These are phyloP conservation scores for Miscanthus lutarioriparius DNA, from an alignment of 176 grass and related monocot species.

Conservation along the genomic window DNA sequence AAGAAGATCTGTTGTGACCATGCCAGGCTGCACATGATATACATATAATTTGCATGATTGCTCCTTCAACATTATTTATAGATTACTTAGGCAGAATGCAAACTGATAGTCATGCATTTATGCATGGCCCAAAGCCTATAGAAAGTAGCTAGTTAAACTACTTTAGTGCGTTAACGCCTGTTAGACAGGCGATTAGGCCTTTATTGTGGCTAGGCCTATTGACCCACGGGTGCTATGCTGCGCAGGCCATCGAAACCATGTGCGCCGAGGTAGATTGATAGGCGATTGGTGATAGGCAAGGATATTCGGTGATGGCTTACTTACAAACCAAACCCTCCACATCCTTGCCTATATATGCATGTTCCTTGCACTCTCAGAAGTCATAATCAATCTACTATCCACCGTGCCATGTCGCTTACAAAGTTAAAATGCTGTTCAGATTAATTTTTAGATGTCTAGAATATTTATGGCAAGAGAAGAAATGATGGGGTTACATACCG, in stretches of 20 bases:
- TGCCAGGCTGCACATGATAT: slow-evolving; percentile 84
- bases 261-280: not conserved
- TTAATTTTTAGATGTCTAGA: slow-evolving; percentile 4
- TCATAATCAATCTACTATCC: not conserved
- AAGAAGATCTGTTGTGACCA: slow-evolving; percentile 99
- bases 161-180: not conserved
- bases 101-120: not conserved
- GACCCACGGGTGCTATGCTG: not conserved
- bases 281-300: not conserved
- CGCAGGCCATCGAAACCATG: not conserved
- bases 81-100: slow-evolving; percentile 1
- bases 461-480: slow-evolving; percentile 20
- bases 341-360: not conserved
- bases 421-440: not conserved
- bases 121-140: slow-evolving; percentile 15
- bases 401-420: not conserved
- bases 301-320: not conserved
- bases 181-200: not conserved
- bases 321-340: not conserved
- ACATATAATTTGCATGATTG: slow-evolving; percentile 12
- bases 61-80: slow-evolving; percentile 17
- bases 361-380: not conserved
- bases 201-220: not conserved
- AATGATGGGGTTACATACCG: slow-evolving; percentile 46
- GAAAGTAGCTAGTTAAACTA: slow-evolving; percentile 32